Conservation (phyloP, 257 asterid species). For the Petunia axillaris region DNA sequence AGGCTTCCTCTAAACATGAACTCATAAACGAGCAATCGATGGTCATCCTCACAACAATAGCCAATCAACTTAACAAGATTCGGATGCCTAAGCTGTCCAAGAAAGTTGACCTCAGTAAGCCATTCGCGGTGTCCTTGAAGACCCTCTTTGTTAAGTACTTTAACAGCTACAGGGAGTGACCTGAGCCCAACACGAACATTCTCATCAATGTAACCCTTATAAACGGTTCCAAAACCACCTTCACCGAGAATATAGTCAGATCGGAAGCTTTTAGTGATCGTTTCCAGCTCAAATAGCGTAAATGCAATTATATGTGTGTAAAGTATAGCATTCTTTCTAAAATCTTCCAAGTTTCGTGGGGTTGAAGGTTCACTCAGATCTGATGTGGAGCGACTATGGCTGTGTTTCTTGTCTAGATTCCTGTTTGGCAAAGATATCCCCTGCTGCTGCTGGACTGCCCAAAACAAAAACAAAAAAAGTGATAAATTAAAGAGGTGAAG, state of each 20-base stretch:
- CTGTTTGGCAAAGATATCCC: slow-evolving; percentile 49
- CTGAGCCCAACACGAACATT: slow-evolving; percentile 96
- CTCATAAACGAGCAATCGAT: slow-evolving; percentile 90
- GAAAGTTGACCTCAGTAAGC: slow-evolving; percentile 98
- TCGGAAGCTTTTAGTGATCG: slow-evolving; percentile 97
- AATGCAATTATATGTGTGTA: slow-evolving; percentile 91
- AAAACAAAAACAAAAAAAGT: background rate
- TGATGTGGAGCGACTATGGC: slow-evolving; percentile 69
- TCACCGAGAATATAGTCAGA: slow-evolving; percentile 98
- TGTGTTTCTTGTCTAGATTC: slow-evolving; percentile 65
- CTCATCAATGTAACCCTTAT: slow-evolving; percentile 97
- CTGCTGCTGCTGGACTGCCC: slow-evolving; percentile 81
- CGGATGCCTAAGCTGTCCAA: slow-evolving; percentile 96
- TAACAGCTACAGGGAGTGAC: slow-evolving; percentile 95
- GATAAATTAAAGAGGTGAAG: background rate
- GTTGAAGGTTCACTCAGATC: slow-evolving; percentile 93
- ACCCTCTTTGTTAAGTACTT: slow-evolving; percentile 98
- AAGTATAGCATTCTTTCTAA: slow-evolving; percentile 62
- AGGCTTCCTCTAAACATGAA: slow-evolving; percentile 99
- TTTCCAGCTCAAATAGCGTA: slow-evolving; percentile 93
- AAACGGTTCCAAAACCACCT: slow-evolving; percentile 98
- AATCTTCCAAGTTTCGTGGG: slow-evolving; percentile 79
- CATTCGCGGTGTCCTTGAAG: slow-evolving; percentile 99
- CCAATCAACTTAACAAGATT: slow-evolving; percentile 97
- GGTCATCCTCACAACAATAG: slow-evolving; percentile 99